Conservation (phyloP, 352 stramenopile genomes). For the Phytophthora megakarya region DNA sequence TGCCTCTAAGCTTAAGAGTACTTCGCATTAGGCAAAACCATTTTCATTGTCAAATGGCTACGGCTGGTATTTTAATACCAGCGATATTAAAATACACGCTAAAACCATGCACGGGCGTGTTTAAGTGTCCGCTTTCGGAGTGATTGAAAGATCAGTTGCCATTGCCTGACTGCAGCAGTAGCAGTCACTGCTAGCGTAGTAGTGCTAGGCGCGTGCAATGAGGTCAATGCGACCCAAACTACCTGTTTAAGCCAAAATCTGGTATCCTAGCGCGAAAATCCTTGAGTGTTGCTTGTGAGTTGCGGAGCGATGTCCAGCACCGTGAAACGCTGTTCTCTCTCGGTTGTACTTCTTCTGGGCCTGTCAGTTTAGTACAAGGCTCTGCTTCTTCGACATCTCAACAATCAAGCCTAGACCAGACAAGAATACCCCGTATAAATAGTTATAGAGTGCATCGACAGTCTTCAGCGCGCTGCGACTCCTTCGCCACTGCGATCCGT, state of each 20-base stretch:
- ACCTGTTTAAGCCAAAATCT: neutral
- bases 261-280: neutral
- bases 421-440: slow-evolving; percentile 29
- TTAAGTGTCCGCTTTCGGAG: slow-evolving; percentile 24
- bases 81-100: too few species aligned
- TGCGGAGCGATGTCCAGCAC: neutral
- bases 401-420: slow-evolving; percentile 18
- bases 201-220: slow-evolving; percentile 2
- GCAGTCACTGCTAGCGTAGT: too few species aligned
- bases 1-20: too few species aligned
- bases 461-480: neutral
- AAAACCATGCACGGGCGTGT: slow-evolving; percentile 25
- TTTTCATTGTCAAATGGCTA: slow-evolving; percentile 22
- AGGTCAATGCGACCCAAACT: neutral
- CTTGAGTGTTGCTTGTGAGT: neutral
- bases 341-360: slow-evolving; percentile 21
- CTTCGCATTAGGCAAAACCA: too few species aligned
- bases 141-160: slow-evolving; percentile 32
- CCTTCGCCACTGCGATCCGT: slow-evolving; percentile 13
- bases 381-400: slow-evolving; percentile 22
- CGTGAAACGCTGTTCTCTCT: slow-evolving; percentile 29
- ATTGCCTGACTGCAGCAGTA: too few species aligned
- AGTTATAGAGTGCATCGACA: slow-evolving; percentile 11
- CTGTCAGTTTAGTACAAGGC: neutral
- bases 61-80: too few species aligned